Evolutionary conservation across 495 filamentous ascomycete genomes (phyloP).

Genomic region (Aspergillus carlsbadensis): DNA sequence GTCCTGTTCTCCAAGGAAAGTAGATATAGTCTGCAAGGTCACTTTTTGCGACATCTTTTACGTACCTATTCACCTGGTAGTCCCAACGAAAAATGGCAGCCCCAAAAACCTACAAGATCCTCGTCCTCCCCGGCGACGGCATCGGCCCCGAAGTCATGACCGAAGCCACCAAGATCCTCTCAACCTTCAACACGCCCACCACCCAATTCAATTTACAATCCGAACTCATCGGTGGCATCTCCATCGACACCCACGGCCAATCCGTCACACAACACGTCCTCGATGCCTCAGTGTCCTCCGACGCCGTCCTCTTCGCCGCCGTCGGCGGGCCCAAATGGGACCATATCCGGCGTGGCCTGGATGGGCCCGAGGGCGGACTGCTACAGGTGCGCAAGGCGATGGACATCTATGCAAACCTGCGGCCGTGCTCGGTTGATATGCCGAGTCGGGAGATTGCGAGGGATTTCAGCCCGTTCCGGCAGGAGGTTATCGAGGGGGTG

Average conservation of each 20-base stretch:
- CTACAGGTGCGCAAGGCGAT: conserved; percentile 45
- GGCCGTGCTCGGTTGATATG: conserved; percentile 45
- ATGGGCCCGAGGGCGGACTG: conserved; percentile 47
- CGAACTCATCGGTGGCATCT: conserved; percentile 49
- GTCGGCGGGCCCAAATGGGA: conserved; percentile 55
- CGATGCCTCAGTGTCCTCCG: conserved; percentile 38
- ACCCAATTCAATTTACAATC: conserved; percentile 42
- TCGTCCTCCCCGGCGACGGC: conserved; percentile 53
- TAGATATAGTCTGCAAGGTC: too few species aligned
- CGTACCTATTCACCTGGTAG: too few species aligned
- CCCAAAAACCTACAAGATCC: conserved; percentile 41
- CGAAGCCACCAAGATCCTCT: conserved; percentile 52
- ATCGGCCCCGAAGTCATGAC: conserved; percentile 56
- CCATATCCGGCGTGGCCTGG: conserved; percentile 33
- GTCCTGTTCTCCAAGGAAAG: too few species aligned
- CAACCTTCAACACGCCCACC: conserved; percentile 37
- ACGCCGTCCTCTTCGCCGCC: conserved; percentile 51
- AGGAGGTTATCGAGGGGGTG: conserved; percentile 46
- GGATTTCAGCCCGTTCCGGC: conserved; percentile 43
- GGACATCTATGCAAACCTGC: conserved; percentile 52
- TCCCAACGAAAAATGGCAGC: neutral
- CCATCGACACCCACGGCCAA: conserved; percentile 46
- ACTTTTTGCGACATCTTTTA: too few species aligned
- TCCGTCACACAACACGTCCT: conserved; percentile 46
- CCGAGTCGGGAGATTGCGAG: conserved; percentile 39